Evolutionary conservation across 345 rosid genomes (phyloP), one percentile per base, ranked within the genome.

Genomic region (Tarenaya hassleriana): DNA sequence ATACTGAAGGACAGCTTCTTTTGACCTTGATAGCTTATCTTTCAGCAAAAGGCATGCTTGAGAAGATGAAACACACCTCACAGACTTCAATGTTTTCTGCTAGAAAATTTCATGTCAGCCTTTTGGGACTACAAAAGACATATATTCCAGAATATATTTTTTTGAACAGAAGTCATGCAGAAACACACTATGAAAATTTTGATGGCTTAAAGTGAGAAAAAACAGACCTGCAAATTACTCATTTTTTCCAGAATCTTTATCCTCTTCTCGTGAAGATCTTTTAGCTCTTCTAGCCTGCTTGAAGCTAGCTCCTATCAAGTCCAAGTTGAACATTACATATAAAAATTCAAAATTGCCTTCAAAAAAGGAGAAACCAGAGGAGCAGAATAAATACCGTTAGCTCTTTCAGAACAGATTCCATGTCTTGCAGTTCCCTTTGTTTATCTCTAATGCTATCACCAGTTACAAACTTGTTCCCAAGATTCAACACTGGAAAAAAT

Each of bases 11-110:
- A 80, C 88, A 67, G 78, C 84, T 27, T 79, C 63, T 67, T 86
- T 94, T 64, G 88, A 77, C 57, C 71, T 85, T 61, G 71, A 84
- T 47, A 94, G 70, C 70, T 86, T 94, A 59, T 81, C 84, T 77
- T 66, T 78, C 54, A 83, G 63, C 58, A 67, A 69, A 49, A 78
- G 72, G 67, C 21, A 83, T 14, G 71, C 69, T 68, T 75, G 81
- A 63, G 99, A 86, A 51, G 86, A 78, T 58, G 79, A 75, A 61
- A 86, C 73, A 68, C 66, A 35, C 67, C 74, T 80, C 72, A 83
- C 57, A 41, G 72, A 83, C 81, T 81, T 88, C 76, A 82, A 67
- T 29, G 59, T 74, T 51, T 71, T 78, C 99, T 94, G 94, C 50
- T 60, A 64, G 7, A 41, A 53, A 59, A 41, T 15, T 52, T 29